A percentile compares a stretch with the other conserved stretches of the same genome.
phyloP scores from a whole-genome alignment of 2,329 filamentous ascomycete genomes.

The Ophiostoma populinum region DNA sequence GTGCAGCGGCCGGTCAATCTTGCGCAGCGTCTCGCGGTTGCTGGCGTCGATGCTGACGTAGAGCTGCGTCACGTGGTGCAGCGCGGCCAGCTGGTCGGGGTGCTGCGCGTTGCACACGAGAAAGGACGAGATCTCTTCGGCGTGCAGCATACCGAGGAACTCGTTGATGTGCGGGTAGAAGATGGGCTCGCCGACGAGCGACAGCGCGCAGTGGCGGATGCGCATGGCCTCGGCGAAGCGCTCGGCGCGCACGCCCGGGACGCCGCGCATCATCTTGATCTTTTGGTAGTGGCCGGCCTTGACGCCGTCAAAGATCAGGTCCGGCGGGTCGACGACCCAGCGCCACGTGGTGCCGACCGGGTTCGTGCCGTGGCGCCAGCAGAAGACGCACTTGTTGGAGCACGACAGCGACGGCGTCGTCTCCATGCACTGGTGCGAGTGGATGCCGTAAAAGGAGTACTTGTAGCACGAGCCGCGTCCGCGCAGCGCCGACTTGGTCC shows the following conservation, averaged over 20 bases:
- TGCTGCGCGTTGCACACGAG: slow-evolving; percentile 96
- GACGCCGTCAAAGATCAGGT: slow-evolving; percentile 77
- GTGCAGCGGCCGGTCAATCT: slow-evolving; percentile 82
- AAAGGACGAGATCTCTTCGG: slow-evolving; percentile 79
- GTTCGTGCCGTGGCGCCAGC: slow-evolving; percentile 96
- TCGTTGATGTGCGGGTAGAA: slow-evolving; percentile 98
- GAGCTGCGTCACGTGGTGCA: slow-evolving; percentile 79
- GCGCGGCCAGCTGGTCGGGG: slow-evolving; percentile 67
- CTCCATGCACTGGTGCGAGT: slow-evolving; percentile 96
- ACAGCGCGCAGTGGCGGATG: slow-evolving; percentile 84
- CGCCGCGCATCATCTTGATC: slow-evolving; percentile 91
- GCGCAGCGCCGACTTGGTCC: slow-evolving; percentile 92
- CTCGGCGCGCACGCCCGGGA: slow-evolving; percentile 82
- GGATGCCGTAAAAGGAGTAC: slow-evolving; percentile 91
- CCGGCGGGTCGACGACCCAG: slow-evolving; percentile 84
- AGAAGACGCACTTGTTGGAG: slow-evolving; percentile 97
- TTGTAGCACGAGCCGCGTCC: slow-evolving; percentile 96
- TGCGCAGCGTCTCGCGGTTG: slow-evolving; percentile 70
- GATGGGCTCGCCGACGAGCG: slow-evolving; percentile 90
- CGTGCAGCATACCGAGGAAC: slow-evolving; percentile 68
- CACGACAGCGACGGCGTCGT: slow-evolving; percentile 89
- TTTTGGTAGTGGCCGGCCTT: slow-evolving; percentile 90
- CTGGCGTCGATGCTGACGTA: slow-evolving; percentile 94
- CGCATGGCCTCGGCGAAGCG: slow-evolving; percentile 84
- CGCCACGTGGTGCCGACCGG: slow-evolving; percentile 93